Conservation (phyloP, 2,329 filamentous ascomycete genomes). For the Blumeriella jaapii region DNA sequence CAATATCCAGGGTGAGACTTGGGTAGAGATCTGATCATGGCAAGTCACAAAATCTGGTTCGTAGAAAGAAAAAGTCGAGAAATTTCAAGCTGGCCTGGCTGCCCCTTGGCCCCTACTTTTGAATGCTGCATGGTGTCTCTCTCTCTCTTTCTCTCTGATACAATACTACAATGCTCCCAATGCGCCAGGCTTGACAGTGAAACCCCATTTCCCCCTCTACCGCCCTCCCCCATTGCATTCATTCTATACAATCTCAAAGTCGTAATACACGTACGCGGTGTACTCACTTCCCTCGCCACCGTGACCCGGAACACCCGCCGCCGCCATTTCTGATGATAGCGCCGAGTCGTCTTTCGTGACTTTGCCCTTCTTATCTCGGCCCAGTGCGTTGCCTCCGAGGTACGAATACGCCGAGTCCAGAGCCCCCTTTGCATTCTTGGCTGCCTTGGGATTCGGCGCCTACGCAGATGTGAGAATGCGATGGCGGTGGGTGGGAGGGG, state of each 20-base stretch:
- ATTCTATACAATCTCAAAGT: constrained; percentile 59
- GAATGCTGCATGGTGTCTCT: constrained; percentile 6
- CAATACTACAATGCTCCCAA: constrained; percentile 16
- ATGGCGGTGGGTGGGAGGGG: too few species aligned
- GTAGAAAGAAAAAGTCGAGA: too few species aligned
- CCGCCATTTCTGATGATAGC: constrained; percentile 72
- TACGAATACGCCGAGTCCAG: constrained; percentile 83
- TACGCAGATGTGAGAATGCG: too few species aligned
- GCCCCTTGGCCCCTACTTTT: too few species aligned
- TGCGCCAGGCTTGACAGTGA: constrained; percentile 1
- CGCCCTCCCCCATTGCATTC: neutral
- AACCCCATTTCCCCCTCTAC: constrained; percentile 5
- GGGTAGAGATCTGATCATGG: too few species aligned
- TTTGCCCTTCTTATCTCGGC: constrained; percentile 84
- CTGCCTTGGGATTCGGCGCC: constrained; percentile 74
- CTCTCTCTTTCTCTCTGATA: too few species aligned
- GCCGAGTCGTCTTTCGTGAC: constrained; percentile 81
- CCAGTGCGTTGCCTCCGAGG: constrained; percentile 87
- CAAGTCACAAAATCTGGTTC: too few species aligned
- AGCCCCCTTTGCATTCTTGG: constrained; percentile 65
- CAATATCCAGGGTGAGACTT: too few species aligned
- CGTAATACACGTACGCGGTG: constrained; percentile 94
- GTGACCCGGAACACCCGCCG: constrained; percentile 49
- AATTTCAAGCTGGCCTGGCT: too few species aligned
- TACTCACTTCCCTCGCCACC: constrained; percentile 72